phyloP scores from a whole-genome alignment of 2,329 filamentous ascomycete genomes.

The Sclerotinia minor region DNA sequence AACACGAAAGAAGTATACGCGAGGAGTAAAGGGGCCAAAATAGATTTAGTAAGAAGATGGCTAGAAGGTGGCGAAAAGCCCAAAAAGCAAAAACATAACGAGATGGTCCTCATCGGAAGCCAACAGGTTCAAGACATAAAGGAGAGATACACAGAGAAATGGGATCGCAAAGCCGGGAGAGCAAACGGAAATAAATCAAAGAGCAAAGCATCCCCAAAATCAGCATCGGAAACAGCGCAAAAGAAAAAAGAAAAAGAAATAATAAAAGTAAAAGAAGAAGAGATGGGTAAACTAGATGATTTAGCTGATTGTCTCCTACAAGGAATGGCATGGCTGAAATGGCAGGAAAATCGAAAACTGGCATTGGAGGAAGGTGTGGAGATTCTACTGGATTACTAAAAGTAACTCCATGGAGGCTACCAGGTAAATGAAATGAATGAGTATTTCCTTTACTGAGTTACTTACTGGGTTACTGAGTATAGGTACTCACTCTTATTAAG shows the following conservation, averaged over 20 bases:
- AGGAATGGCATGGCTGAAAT: slow-evolving; percentile 73
- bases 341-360: slow-evolving; percentile 61
- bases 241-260: slow-evolving; percentile 23
- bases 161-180: slow-evolving; percentile 35
- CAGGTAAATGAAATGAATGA: not conserved
- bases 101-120: slow-evolving; percentile 39
- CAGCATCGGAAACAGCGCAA: not conserved
- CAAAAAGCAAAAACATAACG: slow-evolving; percentile 29
- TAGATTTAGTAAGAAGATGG: slow-evolving; percentile 61
- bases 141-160: slow-evolving; percentile 43
- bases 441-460: too few species aligned
- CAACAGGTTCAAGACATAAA: slow-evolving; percentile 44
- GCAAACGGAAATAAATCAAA: slow-evolving; percentile 37
- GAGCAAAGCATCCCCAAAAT: not conserved
- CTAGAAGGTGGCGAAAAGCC: slow-evolving; percentile 38
- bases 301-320: slow-evolving; percentile 78
- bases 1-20: slow-evolving; percentile 47
- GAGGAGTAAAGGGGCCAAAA: slow-evolving; percentile 59
- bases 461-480: too few species aligned
- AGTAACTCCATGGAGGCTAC: too few species aligned
- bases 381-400: slow-evolving; percentile 32
- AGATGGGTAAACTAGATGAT: slow-evolving; percentile 70
- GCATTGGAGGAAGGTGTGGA: slow-evolving; percentile 42
- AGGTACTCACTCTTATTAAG: not conserved
- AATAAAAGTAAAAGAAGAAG: slow-evolving; percentile 32